Conservation (phyloP, 208 protist genomes). For the Acanthamoeba divionensis region DNA sequence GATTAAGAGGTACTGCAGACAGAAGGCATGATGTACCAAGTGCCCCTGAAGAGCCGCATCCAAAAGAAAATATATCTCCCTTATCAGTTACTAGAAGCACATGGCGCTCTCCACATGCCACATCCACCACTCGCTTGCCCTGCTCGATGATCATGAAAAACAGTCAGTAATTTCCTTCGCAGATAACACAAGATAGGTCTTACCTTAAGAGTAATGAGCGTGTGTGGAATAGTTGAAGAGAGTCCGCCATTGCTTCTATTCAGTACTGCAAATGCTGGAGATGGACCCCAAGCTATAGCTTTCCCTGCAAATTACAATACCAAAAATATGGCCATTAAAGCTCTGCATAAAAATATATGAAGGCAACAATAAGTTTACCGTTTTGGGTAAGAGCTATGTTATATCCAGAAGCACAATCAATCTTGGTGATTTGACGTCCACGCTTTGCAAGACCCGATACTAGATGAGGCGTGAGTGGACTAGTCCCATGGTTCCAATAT, state of each 20-base stretch:
- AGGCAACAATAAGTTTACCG: background rate
- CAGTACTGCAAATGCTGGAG: no score
- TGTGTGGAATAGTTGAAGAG: constrained; percentile 4
- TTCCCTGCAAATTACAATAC: no score
- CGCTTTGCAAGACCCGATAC: background rate
- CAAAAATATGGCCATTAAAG: background rate
- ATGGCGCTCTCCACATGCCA: constrained; percentile 42
- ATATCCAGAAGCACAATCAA: constrained; percentile 25
- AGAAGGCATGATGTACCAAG: constrained; percentile 5
- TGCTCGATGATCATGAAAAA: background rate
- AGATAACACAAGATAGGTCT: background rate
- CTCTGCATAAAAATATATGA: constrained; percentile 16
- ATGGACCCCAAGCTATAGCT: no score
- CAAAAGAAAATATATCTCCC: constrained; percentile 45
- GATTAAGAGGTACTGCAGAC: background rate
- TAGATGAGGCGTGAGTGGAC: background rate
- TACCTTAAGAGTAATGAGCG: constrained; percentile 7
- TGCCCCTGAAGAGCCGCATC: background rate
- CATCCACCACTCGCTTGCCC: constrained; percentile 40
- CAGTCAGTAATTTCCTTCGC: no score
- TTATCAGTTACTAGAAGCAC: background rate
- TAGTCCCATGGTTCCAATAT: background rate
- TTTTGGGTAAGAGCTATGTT: background rate
- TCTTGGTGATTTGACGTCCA: background rate
- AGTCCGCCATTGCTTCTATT: background rate